Evolutionary conservation across 805 yeast species (phyloP).

Genomic region (Metschnikowia hibisci): DNA sequence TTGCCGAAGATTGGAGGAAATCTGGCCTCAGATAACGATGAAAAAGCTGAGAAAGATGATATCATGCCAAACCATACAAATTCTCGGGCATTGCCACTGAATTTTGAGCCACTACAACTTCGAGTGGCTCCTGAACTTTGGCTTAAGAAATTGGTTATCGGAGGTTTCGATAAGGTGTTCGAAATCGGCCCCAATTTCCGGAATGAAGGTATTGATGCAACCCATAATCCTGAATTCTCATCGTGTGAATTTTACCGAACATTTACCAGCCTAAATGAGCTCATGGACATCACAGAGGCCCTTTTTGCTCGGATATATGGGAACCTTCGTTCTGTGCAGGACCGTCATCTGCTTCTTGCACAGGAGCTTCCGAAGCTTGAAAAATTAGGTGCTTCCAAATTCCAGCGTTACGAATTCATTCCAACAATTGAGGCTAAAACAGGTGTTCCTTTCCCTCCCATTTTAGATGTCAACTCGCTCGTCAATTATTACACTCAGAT

Average conservation of each 20-base stretch:
- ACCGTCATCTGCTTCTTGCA: conserved; percentile 15
- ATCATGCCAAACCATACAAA: neutral
- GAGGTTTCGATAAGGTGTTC: conserved; percentile 82
- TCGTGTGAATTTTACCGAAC: conserved; percentile 85
- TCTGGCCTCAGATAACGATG: neutral
- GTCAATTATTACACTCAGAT: conserved; percentile 36
- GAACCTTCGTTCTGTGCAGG: conserved; percentile 20
- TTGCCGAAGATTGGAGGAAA: conserved; percentile 22
- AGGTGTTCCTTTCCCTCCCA: conserved; percentile 46
- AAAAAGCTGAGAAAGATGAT: neutral
- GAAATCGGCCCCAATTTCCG: conserved; percentile 85
- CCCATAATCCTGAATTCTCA: conserved; percentile 94
- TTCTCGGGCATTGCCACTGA: neutral
- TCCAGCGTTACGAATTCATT: conserved; percentile 56
- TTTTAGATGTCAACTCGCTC: conserved; percentile 39
- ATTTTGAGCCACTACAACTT: conserved; percentile 41
- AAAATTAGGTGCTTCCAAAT: conserved; percentile 10
- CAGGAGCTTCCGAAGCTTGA: conserved; percentile 17
- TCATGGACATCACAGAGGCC: conserved; percentile 61
- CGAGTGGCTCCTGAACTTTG: conserved; percentile 95
- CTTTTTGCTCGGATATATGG: conserved; percentile 44
- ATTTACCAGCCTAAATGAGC: conserved; percentile 59
- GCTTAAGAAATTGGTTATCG: conserved; percentile 77
- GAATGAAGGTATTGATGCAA: conserved; percentile 88
- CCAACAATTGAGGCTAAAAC: conserved; percentile 55